Conservation (phyloP, 2,329 filamentous ascomycete genomes). For the Endothia cerciana region DNA sequence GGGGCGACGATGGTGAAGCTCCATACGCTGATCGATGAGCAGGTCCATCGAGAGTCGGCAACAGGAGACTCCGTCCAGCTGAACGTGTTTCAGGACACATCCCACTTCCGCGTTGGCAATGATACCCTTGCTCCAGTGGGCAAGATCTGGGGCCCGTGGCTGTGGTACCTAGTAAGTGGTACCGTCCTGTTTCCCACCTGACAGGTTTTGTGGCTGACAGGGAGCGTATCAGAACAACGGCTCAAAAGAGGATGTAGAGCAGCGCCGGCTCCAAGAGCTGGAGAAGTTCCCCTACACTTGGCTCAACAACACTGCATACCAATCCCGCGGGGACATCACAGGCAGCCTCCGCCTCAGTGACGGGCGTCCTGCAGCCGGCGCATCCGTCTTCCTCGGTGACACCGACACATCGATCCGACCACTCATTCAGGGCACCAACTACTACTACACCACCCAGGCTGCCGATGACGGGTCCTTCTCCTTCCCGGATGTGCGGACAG, state of each 20-base stretch:
- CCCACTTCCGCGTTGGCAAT: slow-evolving; percentile 46
- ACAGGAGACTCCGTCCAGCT: slow-evolving; percentile 56
- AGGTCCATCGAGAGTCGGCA: slow-evolving; percentile 52
- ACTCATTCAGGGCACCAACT: slow-evolving; percentile 51
- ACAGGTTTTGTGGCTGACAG: not conserved
- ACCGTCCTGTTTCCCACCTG: not conserved
- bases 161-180: slow-evolving; percentile 43
- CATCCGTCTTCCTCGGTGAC: slow-evolving; percentile 55
- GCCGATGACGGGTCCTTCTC: slow-evolving; percentile 47
- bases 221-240: slow-evolving; percentile 47
- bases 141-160: slow-evolving; percentile 49
- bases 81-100: slow-evolving; percentile 57
- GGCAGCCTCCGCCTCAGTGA: slow-evolving; percentile 50
- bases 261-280: slow-evolving; percentile 45
- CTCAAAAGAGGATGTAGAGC: slow-evolving; percentile 46
- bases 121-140: slow-evolving; percentile 43
- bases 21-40: not conserved
- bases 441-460: slow-evolving; percentile 55
- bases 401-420: slow-evolving; percentile 48
- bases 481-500: slow-evolving; percentile 48
- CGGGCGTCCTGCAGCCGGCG: slow-evolving; percentile 50
- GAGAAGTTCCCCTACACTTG: slow-evolving; percentile 52
- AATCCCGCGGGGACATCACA: slow-evolving; percentile 51
- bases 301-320: slow-evolving; percentile 50
- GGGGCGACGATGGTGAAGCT: not conserved